Evolutionary conservation across 495 filamentous ascomycete genomes (phyloP), one percentile per base, ranked within the genome.

Genomic region (Aspergillus steynii): DNA sequence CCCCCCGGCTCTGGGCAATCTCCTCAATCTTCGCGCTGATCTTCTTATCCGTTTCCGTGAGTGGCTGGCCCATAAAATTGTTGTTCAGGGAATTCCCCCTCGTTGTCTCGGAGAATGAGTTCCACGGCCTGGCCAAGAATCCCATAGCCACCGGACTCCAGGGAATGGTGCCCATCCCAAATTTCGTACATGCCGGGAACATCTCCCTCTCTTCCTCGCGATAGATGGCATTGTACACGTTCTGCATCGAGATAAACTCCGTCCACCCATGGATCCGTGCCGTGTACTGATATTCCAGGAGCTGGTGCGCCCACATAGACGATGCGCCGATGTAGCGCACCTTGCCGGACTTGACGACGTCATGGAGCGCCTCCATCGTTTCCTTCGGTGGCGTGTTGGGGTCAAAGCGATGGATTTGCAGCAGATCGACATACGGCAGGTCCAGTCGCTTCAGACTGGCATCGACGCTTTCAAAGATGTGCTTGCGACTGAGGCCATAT

Each of bases 181-280:
- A 89, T 55, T 83, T 81, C 26, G 81, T 74, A 72, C 88, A 91
- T 65, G 86, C 86, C 2, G 80, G 79, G 66, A 81, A 87, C 88
- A 92, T 92, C 74, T 92, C 89, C 25, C 87, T 72, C 75, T 93
- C 90, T 64, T 93, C 89, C 73, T 93, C 89, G 7, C 89, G 77
- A 70, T 92, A 92, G 5, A 86, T 74, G 25, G 90, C 75, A 73
- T 90, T 92, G 65, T 91, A 86, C 49, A 82, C 78, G 68, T 90
- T 90, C 75, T 93, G 90, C 89, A 92, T 92, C 26, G 79, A 83
- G 61, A 91, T 73, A 66, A 91, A 92, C 70, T 87, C 86, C 5
- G 88, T 90, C 88, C 86, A 92, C 27, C 85, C 83, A 62, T 90
- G 64, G 58, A 78, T 75, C 65, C 86, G 83, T 26, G 85, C 85